Conservation (phyloP, 2,329 filamentous ascomycete species). For the Sarocladium oryzae region DNA sequence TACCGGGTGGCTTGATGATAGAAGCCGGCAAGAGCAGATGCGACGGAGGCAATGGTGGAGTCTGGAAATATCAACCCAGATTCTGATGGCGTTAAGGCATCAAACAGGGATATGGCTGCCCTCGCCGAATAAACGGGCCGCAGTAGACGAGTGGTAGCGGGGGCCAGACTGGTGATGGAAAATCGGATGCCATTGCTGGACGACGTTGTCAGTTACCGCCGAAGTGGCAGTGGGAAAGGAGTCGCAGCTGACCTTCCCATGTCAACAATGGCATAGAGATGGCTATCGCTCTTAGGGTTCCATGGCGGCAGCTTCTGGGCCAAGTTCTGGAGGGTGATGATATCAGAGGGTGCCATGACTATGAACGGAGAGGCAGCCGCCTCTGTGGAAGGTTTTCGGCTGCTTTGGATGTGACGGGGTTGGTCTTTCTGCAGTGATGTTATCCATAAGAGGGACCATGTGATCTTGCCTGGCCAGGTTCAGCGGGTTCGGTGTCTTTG, state of each 20-base stretch:
- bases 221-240: conserved; percentile 2
- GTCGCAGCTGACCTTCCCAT: conserved; percentile 45
- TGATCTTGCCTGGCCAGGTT: too few relatives aligned
- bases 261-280: conserved; percentile 51
- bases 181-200: conserved; percentile 85
- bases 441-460: too few relatives aligned
- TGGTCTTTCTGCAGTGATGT: too few relatives aligned
- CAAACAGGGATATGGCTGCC: conserved; percentile 77
- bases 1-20: conserved; percentile 63
- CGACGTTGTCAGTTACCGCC: conserved; percentile 9
- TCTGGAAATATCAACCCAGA: conserved; percentile 37
- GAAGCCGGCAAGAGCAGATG: conserved; percentile 63
- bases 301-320: conserved; percentile 41
- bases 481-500: too few relatives aligned
- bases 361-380: neutral
- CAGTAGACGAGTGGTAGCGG: conserved; percentile 64
- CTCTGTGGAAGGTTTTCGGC: too few relatives aligned
- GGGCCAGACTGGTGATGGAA: conserved; percentile 76
- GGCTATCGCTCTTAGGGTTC: conserved; percentile 37
- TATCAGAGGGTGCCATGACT: conserved; percentile 29
- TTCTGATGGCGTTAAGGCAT: conserved; percentile 57
- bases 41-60: conserved; percentile 58
- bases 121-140: conserved; percentile 73
- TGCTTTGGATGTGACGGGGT: too few relatives aligned
- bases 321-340: conserved; percentile 47